A percentile compares a stretch with the other conserved stretches of the same genome.
phyloP scores from a whole-genome alignment of 495 filamentous ascomycete species.

The Hypoxylon fuscum region DNA sequence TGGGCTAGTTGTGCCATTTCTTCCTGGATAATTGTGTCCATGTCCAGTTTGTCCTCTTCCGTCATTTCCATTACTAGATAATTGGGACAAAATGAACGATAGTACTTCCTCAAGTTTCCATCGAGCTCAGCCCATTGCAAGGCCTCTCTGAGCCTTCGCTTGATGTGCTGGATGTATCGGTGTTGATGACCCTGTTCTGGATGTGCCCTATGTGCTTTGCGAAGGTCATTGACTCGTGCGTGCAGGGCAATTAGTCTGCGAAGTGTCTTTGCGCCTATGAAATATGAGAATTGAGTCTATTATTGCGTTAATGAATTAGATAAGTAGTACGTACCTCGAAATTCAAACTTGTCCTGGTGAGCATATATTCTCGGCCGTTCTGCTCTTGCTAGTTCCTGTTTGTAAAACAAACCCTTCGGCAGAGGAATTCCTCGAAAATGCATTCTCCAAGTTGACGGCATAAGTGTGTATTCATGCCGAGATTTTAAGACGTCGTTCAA shows the following conservation, averaged over 20 bases:
- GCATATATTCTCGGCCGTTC: conserved; percentile 42
- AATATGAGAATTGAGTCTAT: conserved; percentile 10
- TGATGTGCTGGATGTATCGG: conserved; percentile 26
- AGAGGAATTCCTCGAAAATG: conserved; percentile 44
- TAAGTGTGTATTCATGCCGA: conserved; percentile 39
- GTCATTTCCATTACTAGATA: conserved; percentile 28
- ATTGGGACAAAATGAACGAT: conserved; percentile 18
- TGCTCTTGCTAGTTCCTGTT: conserved; percentile 24
- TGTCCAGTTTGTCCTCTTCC: conserved; percentile 11
- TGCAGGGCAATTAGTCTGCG: conserved; percentile 41
- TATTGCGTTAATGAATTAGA: too few relatives aligned
- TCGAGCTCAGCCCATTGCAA: conserved; percentile 39
- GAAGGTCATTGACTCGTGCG: conserved; percentile 35
- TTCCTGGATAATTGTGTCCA: conserved; percentile 26
- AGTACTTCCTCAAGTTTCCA: conserved; percentile 23
- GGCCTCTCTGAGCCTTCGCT: conserved; percentile 16
- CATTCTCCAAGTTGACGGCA: conserved; percentile 45
- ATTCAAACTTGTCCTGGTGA: conserved; percentile 31
- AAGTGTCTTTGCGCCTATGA: conserved; percentile 34
- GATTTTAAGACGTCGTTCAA: conserved; percentile 39
- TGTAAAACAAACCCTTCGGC: conserved; percentile 40
- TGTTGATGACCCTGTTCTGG: not conserved
- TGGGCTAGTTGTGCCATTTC: conserved; percentile 25
- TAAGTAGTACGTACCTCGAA: conserved; percentile 34
- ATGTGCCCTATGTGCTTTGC: conserved; percentile 7